Evolutionary conservation across 1,284 basidiomycete genomes (phyloP).

Genomic region (Porodaedalea pini): DNA sequence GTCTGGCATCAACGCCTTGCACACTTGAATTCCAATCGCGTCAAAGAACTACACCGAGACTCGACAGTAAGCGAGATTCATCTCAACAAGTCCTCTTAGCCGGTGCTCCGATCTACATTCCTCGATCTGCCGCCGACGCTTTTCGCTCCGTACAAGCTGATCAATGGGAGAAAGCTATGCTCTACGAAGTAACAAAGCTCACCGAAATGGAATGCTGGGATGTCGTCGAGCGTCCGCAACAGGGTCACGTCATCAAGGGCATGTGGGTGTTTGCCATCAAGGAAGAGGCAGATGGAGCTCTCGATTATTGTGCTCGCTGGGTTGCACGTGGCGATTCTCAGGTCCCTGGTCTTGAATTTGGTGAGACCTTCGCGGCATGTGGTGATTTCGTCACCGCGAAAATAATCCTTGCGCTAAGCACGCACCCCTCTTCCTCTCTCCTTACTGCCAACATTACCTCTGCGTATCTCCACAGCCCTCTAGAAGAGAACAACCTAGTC

Average conservation of each 20-base stretch:
- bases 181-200: conserved; percentile 1
- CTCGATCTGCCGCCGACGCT: neutral
- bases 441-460: neutral
- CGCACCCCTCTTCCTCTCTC: neutral
- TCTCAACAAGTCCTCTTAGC: no score
- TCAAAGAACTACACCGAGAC: neutral
- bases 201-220: neutral
- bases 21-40: neutral
- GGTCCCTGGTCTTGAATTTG: neutral
- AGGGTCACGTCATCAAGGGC: neutral
- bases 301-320: conserved; percentile 23
- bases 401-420: neutral
- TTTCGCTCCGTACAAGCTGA: neutral
- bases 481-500: neutral
- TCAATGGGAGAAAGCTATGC: neutral
- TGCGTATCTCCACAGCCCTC: neutral
- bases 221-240: neutral
- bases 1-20: neutral
- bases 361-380: neutral
- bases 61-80: neutral
- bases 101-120: no score
- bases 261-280: conserved; percentile 27
- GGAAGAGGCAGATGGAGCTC: conserved; percentile 22
- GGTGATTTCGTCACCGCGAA: neutral
- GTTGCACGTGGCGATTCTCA: conserved; percentile 30